Evolutionary conservation across 1,284 basidiomycete species (phyloP).

Genomic region (Rhodotorula sp.): DNA sequence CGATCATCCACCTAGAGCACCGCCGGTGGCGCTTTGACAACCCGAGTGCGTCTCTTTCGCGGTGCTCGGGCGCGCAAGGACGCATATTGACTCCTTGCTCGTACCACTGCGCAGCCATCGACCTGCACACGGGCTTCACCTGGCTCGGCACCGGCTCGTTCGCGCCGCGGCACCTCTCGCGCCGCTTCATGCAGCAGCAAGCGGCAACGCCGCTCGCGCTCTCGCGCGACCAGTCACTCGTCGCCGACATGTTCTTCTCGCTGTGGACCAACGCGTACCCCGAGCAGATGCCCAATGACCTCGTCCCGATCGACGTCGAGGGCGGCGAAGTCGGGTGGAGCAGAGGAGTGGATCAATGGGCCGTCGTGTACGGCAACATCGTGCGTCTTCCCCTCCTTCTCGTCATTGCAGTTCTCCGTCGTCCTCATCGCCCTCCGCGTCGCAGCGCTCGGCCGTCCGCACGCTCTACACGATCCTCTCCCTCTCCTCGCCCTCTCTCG

Average conservation of each 20-base stretch:
- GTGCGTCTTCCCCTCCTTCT: not conserved
- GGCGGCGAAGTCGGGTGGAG: constrained; percentile 36
- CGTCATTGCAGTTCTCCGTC: not conserved
- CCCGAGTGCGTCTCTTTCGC: constrained; percentile 12
- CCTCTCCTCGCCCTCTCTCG: constrained; percentile 27
- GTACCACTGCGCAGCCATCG: constrained; percentile 5
- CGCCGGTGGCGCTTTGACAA: constrained; percentile 39
- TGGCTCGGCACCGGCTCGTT: constrained; percentile 39
- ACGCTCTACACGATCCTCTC: constrained; percentile 31
- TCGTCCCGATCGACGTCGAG: constrained; percentile 38
- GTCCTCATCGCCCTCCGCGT: not conserved
- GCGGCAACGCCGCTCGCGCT: constrained; percentile 23
- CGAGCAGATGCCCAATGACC: constrained; percentile 34
- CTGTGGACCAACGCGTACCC: constrained; percentile 44
- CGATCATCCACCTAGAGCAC: constrained; percentile 35
- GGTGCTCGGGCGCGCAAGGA: too few relatives aligned
- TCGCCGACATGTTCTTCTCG: constrained; percentile 40
- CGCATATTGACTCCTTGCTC: not conserved
- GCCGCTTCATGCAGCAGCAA: constrained; percentile 36
- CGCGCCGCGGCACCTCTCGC: constrained; percentile 28
- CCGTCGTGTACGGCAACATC: constrained; percentile 26
- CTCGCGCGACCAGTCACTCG: constrained; percentile 19
- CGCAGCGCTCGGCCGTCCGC: constrained; percentile 35
- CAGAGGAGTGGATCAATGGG: constrained; percentile 30
- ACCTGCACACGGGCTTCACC: constrained; percentile 39